Conservation (phyloP, 2,329 filamentous ascomycete species). For the Epichloe festucae region DNA sequence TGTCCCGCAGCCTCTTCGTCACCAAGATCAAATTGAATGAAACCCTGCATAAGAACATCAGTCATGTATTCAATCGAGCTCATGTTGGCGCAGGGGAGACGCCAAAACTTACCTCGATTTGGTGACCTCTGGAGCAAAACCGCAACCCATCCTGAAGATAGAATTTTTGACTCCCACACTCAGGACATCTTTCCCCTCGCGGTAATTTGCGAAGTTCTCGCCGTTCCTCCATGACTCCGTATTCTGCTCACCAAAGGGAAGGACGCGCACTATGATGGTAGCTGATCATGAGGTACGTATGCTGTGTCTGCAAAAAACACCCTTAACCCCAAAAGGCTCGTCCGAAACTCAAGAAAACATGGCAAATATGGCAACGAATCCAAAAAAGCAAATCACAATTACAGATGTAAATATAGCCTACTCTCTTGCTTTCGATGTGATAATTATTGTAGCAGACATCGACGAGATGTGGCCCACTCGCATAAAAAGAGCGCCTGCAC, state of each 20-base stretch:
- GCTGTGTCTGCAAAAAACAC: neutral
- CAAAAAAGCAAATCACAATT: too few species aligned
- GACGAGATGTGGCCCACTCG: too few species aligned
- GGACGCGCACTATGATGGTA: neutral
- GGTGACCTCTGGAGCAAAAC: slow-evolving; percentile 72
- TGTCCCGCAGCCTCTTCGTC: slow-evolving; percentile 62
- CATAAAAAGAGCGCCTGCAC: too few species aligned
- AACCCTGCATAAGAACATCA: slow-evolving; percentile 25
- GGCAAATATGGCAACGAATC: neutral
- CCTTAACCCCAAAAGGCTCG: neutral
- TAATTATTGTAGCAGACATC: too few species aligned
- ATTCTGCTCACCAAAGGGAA: too few species aligned
- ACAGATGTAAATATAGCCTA: too few species aligned
- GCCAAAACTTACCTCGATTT: slow-evolving; percentile 49
- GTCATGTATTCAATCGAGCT: neutral
- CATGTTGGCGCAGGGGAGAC: neutral
- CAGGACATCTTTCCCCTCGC: slow-evolving; percentile 40
- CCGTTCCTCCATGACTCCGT: slow-evolving; percentile 24
- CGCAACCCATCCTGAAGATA: slow-evolving; percentile 63
- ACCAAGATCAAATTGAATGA: slow-evolving; percentile 41
- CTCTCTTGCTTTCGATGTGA: too few species aligned
- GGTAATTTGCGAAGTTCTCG: slow-evolving; percentile 37
- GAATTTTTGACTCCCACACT: slow-evolving; percentile 60
- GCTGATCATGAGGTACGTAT: neutral
- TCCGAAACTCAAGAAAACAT: neutral